Evolutionary conservation across 2,329 filamentous ascomycete genomes (phyloP).

Genomic region (Cladosporium sp.): DNA sequence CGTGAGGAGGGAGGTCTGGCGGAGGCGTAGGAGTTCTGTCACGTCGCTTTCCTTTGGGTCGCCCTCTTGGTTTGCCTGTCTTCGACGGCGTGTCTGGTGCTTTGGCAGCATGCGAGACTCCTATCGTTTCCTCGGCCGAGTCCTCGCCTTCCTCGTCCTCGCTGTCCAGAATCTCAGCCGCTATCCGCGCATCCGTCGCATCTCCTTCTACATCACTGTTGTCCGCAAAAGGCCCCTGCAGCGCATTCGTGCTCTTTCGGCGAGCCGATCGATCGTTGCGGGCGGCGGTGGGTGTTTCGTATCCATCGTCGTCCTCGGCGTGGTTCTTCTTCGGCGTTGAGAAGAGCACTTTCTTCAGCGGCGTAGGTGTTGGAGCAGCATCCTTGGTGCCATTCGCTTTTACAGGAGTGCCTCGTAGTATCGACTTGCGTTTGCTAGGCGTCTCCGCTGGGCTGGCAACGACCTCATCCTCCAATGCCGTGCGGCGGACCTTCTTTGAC

Average conservation of each 20-base stretch:
- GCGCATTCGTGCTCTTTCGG: conserved; percentile 72
- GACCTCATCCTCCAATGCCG: background rate
- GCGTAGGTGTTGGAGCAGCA: conserved; percentile 38
- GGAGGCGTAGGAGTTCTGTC: conserved; percentile 75
- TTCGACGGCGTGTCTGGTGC: conserved; percentile 44
- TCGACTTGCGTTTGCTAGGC: conserved; percentile 30
- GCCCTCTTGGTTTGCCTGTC: conserved; percentile 39
- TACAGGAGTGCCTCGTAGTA: conserved; percentile 27
- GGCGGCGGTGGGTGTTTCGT: conserved; percentile 50
- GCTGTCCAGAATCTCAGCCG: conserved; percentile 26
- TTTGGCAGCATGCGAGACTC: conserved; percentile 40
- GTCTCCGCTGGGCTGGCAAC: conserved; percentile 19
- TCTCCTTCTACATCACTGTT: conserved; percentile 48
- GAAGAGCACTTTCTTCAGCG: conserved; percentile 44
- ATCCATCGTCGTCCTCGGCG: conserved; percentile 25
- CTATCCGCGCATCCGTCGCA: conserved; percentile 17
- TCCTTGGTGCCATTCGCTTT: conserved; percentile 23
- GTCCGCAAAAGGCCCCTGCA: conserved; percentile 66
- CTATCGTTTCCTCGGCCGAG: conserved; percentile 29
- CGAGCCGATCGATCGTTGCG: conserved; percentile 79
- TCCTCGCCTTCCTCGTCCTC: conserved; percentile 31
- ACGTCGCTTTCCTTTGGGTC: conserved; percentile 51
- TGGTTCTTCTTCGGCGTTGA: conserved; percentile 39
- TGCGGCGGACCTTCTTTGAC: conserved; percentile 1
- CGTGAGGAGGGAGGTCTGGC: conserved; percentile 76